These are phyloP conservation scores for Fusarium sp. DNA, from an alignment of 2,329 filamentous ascomycete genomes.

Conservation along the genomic window DNA sequence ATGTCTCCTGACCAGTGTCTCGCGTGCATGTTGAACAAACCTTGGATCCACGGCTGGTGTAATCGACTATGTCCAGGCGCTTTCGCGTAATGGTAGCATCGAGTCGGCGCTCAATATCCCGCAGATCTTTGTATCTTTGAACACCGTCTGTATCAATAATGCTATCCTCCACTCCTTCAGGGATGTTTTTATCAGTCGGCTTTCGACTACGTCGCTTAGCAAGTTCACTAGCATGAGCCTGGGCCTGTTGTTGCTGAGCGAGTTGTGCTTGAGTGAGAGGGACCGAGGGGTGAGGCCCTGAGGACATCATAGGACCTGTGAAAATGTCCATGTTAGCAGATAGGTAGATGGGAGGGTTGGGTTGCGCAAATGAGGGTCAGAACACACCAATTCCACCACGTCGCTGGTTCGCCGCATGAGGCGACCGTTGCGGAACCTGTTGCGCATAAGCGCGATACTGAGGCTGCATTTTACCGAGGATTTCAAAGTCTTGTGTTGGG, in stretches of 20 bases:
- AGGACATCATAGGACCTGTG: constrained; percentile 68
- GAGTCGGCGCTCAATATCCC: constrained; percentile 87
- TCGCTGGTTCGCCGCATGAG: constrained; percentile 63
- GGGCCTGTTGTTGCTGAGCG: constrained; percentile 64
- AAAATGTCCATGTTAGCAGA: constrained; percentile 26
- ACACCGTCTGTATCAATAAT: constrained; percentile 83
- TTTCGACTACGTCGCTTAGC: constrained; percentile 86
- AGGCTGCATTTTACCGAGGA: constrained; percentile 61
- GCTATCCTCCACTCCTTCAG: constrained; percentile 87
- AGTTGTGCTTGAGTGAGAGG: constrained; percentile 68
- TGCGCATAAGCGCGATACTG: constrained; percentile 67
- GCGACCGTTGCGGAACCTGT: constrained; percentile 63
- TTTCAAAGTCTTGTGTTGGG: constrained; percentile 17
- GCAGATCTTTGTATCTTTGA: constrained; percentile 83
- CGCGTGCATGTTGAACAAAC: constrained; percentile 52
- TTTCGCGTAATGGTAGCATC: constrained; percentile 97
- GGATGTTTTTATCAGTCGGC: constrained; percentile 94
- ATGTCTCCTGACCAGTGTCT: not conserved
- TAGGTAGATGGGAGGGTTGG: constrained; percentile 2
- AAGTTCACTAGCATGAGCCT: constrained; percentile 70
- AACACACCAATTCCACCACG: constrained; percentile 67
- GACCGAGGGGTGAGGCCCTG: constrained; percentile 64
- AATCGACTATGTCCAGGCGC: constrained; percentile 89
- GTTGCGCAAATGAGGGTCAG: constrained; percentile 2
- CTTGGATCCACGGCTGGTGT: constrained; percentile 79